Evolutionary conservation across 306 rosid species (phyloP).

Genomic region (Acacia confusa): DNA sequence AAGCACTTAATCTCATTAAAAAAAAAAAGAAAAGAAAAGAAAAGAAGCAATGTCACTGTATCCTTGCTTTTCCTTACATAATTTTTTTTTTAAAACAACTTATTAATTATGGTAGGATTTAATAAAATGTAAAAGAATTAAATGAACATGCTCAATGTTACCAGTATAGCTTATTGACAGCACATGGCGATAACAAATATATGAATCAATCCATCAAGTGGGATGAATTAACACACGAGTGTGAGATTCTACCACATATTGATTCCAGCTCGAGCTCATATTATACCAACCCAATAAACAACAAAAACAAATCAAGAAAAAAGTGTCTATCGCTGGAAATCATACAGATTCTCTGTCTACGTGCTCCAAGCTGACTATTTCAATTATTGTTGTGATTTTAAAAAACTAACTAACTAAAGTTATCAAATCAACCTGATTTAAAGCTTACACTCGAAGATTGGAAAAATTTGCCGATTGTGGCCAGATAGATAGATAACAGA

Average conservation of each 20-base stretch:
- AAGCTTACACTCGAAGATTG: background rate
- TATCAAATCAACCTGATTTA: background rate
- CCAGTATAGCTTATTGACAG: too few relatives aligned
- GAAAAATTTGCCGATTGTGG: background rate
- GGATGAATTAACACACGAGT: constrained; percentile 29
- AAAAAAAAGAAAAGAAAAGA: too few relatives aligned
- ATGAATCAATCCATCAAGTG: background rate
- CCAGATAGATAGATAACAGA: background rate
- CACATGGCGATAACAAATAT: too few relatives aligned
- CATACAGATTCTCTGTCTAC: background rate
- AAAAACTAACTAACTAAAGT: background rate
- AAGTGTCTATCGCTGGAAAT: background rate
- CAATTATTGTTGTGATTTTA: background rate
- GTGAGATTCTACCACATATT: constrained; percentile 26
- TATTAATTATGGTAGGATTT: too few relatives aligned
- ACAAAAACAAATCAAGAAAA: background rate
- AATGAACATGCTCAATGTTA: too few relatives aligned
- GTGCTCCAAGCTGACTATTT: constrained; percentile 10
- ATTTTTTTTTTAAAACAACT: too few relatives aligned
- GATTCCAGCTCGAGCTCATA: constrained; percentile 23
- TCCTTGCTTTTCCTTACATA: background rate
- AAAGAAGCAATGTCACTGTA: background rate
- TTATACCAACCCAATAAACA: background rate
- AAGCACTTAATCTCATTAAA: background rate
- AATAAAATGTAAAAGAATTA: too few relatives aligned